These are phyloP conservation scores for Hibiscus tridactylites DNA, from an alignment of 345 rosid genomes.

Conservation along the genomic window DNA sequence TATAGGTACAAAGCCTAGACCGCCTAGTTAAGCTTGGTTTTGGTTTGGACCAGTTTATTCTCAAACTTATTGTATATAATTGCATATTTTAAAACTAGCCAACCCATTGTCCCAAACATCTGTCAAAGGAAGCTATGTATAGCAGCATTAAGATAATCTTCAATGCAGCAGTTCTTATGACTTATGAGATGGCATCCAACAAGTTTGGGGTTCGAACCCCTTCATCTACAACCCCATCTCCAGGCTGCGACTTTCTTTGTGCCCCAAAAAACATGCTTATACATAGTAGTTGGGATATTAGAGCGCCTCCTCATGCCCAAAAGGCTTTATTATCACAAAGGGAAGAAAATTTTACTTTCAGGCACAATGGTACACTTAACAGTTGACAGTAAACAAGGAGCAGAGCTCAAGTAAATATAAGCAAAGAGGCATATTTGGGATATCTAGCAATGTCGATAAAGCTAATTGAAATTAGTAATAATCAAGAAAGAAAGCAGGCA, in stretches of 20 bases:
- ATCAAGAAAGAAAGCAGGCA: conserved; percentile 7
- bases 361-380: not conserved
- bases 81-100: not conserved
- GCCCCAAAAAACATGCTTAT: not conserved
- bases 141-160: not conserved
- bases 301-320: not conserved
- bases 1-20: no score
- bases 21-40: no score
- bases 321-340: not conserved
- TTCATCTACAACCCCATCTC: not conserved
- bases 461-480: not conserved
- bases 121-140: not conserved
- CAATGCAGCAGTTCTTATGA: not conserved
- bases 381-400: not conserved
- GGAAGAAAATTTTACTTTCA: not conserved
- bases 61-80: not conserved
- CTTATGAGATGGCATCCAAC: not conserved
- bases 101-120: not conserved
- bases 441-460: not conserved
- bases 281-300: not conserved
- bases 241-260: not conserved
- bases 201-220: not conserved
- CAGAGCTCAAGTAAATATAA: not conserved
- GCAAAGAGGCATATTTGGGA: not conserved
- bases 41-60: not conserved